Percentiles rank a stretch among this genome's conserved stretches.
Evolutionary conservation across 768 basidiomycete genomes (phyloP).

Genomic region (Pleurotus citrinopileatus): DNA sequence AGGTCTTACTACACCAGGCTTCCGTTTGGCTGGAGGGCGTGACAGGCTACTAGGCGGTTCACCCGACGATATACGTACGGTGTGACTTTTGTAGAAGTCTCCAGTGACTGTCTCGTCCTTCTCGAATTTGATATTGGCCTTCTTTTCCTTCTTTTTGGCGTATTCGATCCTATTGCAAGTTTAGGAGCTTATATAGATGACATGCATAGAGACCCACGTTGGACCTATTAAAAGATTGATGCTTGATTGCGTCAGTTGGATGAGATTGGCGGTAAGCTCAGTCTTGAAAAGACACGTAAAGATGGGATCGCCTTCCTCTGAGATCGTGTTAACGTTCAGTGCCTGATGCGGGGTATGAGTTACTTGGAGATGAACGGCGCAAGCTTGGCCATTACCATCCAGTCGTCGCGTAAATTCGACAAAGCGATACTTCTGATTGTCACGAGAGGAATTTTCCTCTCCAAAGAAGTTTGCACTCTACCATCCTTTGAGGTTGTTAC

Average conservation of each 20-base stretch:
- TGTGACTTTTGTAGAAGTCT: slow-evolving; percentile 92
- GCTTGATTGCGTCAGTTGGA: slow-evolving; percentile 76
- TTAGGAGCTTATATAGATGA: slow-evolving; percentile 7
- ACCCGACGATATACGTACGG: slow-evolving; percentile 84
- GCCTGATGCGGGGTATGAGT: slow-evolving; percentile 39
- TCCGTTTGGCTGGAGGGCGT: slow-evolving; percentile 80
- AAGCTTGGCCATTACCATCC: slow-evolving; percentile 65
- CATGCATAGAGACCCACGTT: slow-evolving; percentile 51
- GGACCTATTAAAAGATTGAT: slow-evolving; percentile 74
- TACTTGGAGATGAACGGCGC: neutral
- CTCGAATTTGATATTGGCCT: slow-evolving; percentile 77
- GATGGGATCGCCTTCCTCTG: slow-evolving; percentile 94
- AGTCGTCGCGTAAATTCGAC: slow-evolving; percentile 92
- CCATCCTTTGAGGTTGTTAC: slow-evolving; percentile 64
- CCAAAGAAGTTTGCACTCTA: slow-evolving; percentile 51
- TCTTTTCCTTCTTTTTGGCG: slow-evolving; percentile 96
- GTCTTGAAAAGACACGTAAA: slow-evolving; percentile 95
- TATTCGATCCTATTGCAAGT: slow-evolving; percentile 71
- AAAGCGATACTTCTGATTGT: slow-evolving; percentile 85
- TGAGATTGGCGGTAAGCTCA: slow-evolving; percentile 79
- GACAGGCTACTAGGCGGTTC: slow-evolving; percentile 82
- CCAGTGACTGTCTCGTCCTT: slow-evolving; percentile 85
- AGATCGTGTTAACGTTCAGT: slow-evolving; percentile 63
- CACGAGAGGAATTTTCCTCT: slow-evolving; percentile 86
- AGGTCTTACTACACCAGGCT: slow-evolving; percentile 81